Evolutionary conservation across 2,329 filamentous ascomycete genomes (phyloP).

Genomic region (Byssochlamys sp.): DNA sequence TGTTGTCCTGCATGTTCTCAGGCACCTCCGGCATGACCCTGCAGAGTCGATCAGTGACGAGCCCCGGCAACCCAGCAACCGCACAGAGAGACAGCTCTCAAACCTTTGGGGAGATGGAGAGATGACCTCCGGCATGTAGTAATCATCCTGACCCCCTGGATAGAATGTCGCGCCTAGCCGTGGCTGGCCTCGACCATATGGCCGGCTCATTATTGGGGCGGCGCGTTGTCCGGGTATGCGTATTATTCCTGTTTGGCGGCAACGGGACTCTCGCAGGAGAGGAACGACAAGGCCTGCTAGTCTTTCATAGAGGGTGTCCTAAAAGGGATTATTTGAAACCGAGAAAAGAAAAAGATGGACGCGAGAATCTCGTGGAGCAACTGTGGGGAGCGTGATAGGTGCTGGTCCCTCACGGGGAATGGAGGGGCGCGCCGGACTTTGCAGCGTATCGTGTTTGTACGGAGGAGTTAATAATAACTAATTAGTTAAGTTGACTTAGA

Average conservation of each 20-base stretch:
- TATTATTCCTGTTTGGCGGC: conserved; percentile 6
- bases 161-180: conserved; percentile 55
- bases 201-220: conserved; percentile 25
- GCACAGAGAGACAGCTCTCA: conserved; percentile 13
- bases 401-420: not conserved
- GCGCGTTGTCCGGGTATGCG: conserved; percentile 3
- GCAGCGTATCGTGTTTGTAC: not conserved
- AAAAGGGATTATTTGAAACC: not conserved
- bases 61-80: conserved; percentile 7
- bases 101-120: conserved; percentile 63
- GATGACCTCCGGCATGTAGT: conserved; percentile 59
- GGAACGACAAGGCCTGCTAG: not conserved
- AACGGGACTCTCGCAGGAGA: not conserved
- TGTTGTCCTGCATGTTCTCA: conserved; percentile 89
- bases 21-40: conserved; percentile 93
- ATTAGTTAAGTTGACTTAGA: too few relatives aligned
- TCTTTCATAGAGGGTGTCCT: not conserved
- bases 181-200: conserved; percentile 31
- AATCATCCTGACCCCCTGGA: conserved; percentile 59
- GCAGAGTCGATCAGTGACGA: conserved; percentile 20
- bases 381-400: not conserved
- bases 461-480: not conserved
- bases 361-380: not conserved
- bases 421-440: not conserved
- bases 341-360: not conserved